These are phyloP conservation scores for Oryza glumipatula DNA, from an alignment of 176 grass and related monocot genomes.

Conservation along the genomic window DNA sequence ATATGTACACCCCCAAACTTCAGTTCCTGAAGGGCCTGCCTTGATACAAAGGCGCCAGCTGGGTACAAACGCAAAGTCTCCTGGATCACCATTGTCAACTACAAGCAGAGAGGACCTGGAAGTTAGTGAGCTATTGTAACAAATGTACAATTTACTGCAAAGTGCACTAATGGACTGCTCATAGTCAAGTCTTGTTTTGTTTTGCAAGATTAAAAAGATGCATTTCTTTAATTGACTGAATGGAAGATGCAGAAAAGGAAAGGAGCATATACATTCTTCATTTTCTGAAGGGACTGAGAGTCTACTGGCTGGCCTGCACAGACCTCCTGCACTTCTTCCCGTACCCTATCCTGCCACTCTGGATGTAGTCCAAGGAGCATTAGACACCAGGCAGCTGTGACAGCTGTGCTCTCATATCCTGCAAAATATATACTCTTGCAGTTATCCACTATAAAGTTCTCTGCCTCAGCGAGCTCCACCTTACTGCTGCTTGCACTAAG, in stretches of 20 bases:
- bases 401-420: conserved; percentile 88
- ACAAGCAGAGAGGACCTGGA: conserved; percentile 25
- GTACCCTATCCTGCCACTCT: conserved; percentile 81
- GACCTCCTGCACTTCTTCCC: conserved; percentile 57
- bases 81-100: conserved; percentile 96
- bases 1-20: conserved; percentile 63
- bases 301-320: conserved; percentile 45
- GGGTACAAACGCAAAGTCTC: conserved; percentile 88
- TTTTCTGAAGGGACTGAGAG: conserved; percentile 76
- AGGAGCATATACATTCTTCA: conserved; percentile 77
- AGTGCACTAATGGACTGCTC: background rate
- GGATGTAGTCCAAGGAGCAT: conserved; percentile 92
- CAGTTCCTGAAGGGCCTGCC: conserved; percentile 76
- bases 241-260: background rate
- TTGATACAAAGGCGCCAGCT: conserved; percentile 84
- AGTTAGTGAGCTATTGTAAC: conserved; percentile 8
- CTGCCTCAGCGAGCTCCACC: conserved; percentile 45
- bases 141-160: conserved; percentile 8
- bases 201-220: background rate
- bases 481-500: conserved; percentile 57
- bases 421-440: conserved; percentile 99
- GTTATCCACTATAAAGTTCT: conserved; percentile 93
- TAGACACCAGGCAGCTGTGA: conserved; percentile 83
- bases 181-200: background rate
- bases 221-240: conserved; percentile 13